Conservation (phyloP, 2,329 filamentous ascomycete species). For the Parastagonospora avenae region DNA sequence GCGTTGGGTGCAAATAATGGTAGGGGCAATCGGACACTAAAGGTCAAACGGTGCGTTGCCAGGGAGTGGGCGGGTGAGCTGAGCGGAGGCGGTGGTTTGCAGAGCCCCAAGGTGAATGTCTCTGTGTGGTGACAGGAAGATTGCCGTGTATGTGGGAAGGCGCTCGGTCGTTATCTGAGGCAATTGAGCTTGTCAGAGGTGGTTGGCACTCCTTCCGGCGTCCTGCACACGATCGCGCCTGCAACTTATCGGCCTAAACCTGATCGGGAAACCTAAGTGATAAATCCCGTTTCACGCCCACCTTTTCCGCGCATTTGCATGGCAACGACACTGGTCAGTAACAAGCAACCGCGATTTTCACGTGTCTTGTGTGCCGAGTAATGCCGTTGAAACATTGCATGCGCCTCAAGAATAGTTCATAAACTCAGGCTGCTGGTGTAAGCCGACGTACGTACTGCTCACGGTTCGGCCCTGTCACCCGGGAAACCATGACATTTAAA, state of each 20-base stretch:
- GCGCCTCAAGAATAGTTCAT: neutral
- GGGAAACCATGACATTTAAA: neutral
- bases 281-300: neutral
- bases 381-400: neutral
- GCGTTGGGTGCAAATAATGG: neutral
- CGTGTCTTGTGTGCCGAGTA: neutral
- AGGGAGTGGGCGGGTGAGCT: constrained; percentile 13
- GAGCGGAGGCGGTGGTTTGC: constrained; percentile 16
- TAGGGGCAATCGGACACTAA: constrained; percentile 9
- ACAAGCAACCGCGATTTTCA: neutral
- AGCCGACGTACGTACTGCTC: neutral
- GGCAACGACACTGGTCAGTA: no score
- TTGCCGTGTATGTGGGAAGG: neutral
- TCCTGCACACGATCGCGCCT: constrained; percentile 19
- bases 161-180: constrained; percentile 13
- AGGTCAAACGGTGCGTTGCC: constrained; percentile 13
- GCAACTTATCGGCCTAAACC: neutral
- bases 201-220: constrained; percentile 16
- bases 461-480: neutral
- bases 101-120: constrained; percentile 2
- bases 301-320: neutral
- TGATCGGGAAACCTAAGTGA: constrained; percentile 17
- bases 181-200: constrained; percentile 20
- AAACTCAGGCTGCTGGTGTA: neutral
- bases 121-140: neutral